Percentiles rank a stretch among this genome's conserved stretches.
Evolutionary conservation across 148 eudicot species (phyloP).

Genomic region (Vaccinium corymbosum): DNA sequence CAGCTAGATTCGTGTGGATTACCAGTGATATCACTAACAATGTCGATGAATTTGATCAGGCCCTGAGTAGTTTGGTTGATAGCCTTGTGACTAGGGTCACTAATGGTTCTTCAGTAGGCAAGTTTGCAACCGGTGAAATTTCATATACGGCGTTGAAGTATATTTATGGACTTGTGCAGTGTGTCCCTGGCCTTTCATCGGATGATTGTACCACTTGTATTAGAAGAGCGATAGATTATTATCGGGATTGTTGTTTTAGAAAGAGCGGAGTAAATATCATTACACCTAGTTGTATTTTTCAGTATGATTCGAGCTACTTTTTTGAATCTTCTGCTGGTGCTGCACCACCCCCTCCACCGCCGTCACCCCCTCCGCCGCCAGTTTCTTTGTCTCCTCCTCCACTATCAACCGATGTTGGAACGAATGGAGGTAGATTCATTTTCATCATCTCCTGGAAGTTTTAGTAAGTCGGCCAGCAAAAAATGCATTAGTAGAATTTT

Average conservation of each 20-base stretch:
- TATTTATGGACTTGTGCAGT: slow-evolving; percentile 29
- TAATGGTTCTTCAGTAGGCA: slow-evolving; percentile 7
- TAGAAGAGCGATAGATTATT: background rate
- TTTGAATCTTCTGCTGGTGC: slow-evolving; percentile 6
- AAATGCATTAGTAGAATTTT: background rate
- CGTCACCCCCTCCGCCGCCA: background rate
- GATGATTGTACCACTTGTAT: slow-evolving; percentile 23
- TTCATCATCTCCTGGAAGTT: background rate
- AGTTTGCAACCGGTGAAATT: slow-evolving; percentile 26
- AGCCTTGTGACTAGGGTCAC: slow-evolving; percentile 17
- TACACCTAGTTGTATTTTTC: background rate
- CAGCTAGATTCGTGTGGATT: background rate
- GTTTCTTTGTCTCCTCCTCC: background rate
- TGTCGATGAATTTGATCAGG: background rate
- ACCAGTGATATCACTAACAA: background rate
- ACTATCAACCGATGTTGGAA: background rate
- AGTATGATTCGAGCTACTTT: background rate
- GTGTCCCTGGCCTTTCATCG: slow-evolving; percentile 22
- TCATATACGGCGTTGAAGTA: background rate
- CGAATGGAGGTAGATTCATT: background rate
- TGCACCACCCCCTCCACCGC: slow-evolving; percentile 4
- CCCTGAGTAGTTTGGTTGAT: slow-evolving; percentile 12
- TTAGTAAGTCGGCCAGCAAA: background rate
- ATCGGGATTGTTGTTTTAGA: background rate
- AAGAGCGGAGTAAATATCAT: background rate